These are phyloP conservation scores for Sonneratia alba DNA, from an alignment of 345 rosid species.

Conservation along the genomic window DNA sequence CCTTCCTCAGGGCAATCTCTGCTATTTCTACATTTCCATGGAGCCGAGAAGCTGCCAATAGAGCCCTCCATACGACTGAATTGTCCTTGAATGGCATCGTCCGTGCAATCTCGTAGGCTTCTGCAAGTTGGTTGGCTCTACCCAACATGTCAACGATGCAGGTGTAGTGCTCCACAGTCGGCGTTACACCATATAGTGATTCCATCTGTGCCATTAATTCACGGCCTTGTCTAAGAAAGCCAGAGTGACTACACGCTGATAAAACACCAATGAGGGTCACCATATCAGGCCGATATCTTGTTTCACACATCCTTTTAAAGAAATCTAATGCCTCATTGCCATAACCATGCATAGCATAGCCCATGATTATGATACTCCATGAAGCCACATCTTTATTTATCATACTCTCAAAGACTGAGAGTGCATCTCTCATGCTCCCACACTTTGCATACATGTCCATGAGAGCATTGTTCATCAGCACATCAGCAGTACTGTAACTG, in stretches of 20 bases:
- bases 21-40: slow-evolving; percentile 10
- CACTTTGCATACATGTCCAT: slow-evolving; percentile 61
- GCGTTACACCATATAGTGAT: slow-evolving; percentile 28
- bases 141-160: slow-evolving; percentile 73
- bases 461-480: slow-evolving; percentile 23
- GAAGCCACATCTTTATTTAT: slow-evolving; percentile 41
- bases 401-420: slow-evolving; percentile 31
- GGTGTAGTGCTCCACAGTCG: slow-evolving; percentile 51
- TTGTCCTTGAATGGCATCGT: slow-evolving; percentile 31
- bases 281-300: slow-evolving; percentile 35
- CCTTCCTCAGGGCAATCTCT: slow-evolving; percentile 8
- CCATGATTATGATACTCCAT: slow-evolving; percentile 58
- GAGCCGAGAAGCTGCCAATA: slow-evolving; percentile 19
- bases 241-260: slow-evolving; percentile 61
- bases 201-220: slow-evolving; percentile 33
- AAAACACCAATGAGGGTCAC: slow-evolving; percentile 49
- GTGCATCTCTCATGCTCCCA: slow-evolving; percentile 47
- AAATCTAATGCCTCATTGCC: slow-evolving; percentile 39
- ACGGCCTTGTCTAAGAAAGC: slow-evolving; percentile 38
- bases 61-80: slow-evolving; percentile 52
- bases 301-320: slow-evolving; percentile 35
- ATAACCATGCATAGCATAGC: slow-evolving; percentile 48
- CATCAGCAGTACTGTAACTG: slow-evolving; percentile 18
- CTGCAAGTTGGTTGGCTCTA: slow-evolving; percentile 46
- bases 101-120: slow-evolving; percentile 45